Evolutionary conservation across 2,329 filamentous ascomycete species (phyloP).

Genomic region (Calonectria leucothoes): DNA sequence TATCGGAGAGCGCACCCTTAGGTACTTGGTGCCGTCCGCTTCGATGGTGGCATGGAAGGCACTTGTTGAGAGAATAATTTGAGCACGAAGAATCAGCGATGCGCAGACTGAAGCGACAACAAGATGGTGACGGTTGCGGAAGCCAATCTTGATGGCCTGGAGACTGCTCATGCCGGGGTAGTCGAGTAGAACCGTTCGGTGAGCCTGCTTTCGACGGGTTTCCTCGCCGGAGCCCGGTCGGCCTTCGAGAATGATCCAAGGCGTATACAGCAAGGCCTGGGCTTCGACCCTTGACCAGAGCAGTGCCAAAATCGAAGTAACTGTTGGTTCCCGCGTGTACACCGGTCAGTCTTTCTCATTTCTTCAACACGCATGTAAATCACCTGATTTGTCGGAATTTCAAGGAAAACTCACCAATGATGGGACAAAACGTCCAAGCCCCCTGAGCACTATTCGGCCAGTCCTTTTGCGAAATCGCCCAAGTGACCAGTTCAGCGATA

Average conservation of each 20-base stretch:
- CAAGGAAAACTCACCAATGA: conserved; percentile 37
- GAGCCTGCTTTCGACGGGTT: conserved; percentile 42
- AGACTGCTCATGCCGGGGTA: conserved; percentile 39
- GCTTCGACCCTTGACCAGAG: conserved; percentile 44
- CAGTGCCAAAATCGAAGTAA: conserved; percentile 38
- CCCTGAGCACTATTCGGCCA: conserved; percentile 31
- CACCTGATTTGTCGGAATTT: background rate
- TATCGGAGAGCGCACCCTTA: conserved; percentile 33
- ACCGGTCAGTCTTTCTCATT: conserved; percentile 10
- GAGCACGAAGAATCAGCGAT: conserved; percentile 38
- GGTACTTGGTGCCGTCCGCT: conserved; percentile 29
- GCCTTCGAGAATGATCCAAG: conserved; percentile 43
- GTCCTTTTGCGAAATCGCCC: conserved; percentile 34
- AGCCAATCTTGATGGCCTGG: conserved; percentile 32
- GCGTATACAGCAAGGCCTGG: conserved; percentile 42
- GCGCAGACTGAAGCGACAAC: conserved; percentile 34
- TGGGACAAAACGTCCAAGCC: conserved; percentile 44
- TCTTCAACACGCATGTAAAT: background rate
- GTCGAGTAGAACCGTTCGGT: conserved; percentile 42
- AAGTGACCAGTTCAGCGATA: conserved; percentile 39
- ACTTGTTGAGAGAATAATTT: conserved; percentile 43
- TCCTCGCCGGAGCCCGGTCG: conserved; percentile 39
- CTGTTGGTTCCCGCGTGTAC: conserved; percentile 18
- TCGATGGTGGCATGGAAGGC: conserved; percentile 38
- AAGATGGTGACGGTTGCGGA: conserved; percentile 41